A percentile compares a stretch with the other conserved stretches of the same genome.
phyloP scores from a whole-genome alignment of 257 asterid species.

The Orobanche coerulescens region DNA sequence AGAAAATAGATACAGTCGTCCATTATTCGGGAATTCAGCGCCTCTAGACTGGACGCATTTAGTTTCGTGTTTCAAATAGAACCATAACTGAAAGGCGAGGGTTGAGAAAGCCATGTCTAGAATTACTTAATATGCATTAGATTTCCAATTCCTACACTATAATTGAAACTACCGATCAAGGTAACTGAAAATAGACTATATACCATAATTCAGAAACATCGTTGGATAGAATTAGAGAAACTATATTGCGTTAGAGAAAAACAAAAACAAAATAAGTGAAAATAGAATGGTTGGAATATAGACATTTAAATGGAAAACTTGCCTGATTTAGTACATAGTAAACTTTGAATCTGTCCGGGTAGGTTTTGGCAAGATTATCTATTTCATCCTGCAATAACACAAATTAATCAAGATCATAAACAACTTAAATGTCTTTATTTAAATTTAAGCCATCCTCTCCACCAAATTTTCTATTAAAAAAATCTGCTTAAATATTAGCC shows the following conservation, averaged over 20 bases:
- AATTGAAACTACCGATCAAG: too few relatives aligned
- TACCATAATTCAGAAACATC: too few relatives aligned
- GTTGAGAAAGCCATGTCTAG: too few relatives aligned
- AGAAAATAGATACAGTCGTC: too few relatives aligned
- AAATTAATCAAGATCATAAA: slow-evolving; percentile 9
- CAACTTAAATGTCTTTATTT: background rate
- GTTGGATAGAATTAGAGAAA: too few relatives aligned
- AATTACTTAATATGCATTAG: too few relatives aligned
- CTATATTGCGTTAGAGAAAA: background rate
- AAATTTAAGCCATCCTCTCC: background rate
- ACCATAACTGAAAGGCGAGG: too few relatives aligned
- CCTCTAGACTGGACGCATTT: too few relatives aligned
- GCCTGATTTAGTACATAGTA: slow-evolving; percentile 84
- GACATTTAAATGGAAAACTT: slow-evolving; percentile 16
- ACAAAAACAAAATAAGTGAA: background rate
- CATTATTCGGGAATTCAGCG: too few relatives aligned
- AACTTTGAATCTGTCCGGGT: slow-evolving; percentile 51
- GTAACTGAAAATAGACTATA: too few relatives aligned
- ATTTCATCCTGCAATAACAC: slow-evolving; percentile 57
- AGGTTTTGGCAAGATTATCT: slow-evolving; percentile 52
- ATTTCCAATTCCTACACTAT: too few relatives aligned
- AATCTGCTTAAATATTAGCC: background rate
- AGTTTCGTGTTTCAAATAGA: too few relatives aligned
- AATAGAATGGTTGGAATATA: background rate
- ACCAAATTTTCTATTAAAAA: background rate